These are phyloP conservation scores for Arachis stenosperma DNA, from an alignment of 306 rosid species.

Conservation along the genomic window DNA sequence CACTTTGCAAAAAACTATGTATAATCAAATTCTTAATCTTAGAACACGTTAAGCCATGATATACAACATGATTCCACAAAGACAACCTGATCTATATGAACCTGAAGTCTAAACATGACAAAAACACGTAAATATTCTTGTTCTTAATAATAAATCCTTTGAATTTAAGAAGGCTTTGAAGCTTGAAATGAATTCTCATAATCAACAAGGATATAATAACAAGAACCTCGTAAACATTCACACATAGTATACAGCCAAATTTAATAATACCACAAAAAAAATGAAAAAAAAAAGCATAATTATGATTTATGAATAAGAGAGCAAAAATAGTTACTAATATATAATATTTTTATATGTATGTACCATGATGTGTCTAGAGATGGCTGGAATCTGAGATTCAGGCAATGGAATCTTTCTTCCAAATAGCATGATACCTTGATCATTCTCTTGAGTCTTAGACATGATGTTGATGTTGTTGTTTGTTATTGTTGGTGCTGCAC, in stretches of 20 bases:
- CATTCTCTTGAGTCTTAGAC: slow-evolving; percentile 42
- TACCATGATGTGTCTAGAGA: slow-evolving; percentile 49
- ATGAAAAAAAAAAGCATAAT: background rate
- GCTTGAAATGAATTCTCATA: slow-evolving; percentile 14
- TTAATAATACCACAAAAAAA: background rate
- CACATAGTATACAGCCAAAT: slow-evolving; percentile 15
- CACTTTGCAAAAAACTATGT: background rate
- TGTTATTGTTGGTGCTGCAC: slow-evolving; percentile 24
- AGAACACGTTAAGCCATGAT: slow-evolving; percentile 9
- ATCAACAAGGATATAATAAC: slow-evolving; percentile 24
- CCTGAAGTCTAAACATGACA: slow-evolving; percentile 10
- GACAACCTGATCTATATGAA: slow-evolving; percentile 7
- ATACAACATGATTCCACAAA: slow-evolving; percentile 15
- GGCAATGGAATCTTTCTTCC: slow-evolving; percentile 67
- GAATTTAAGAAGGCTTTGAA: slow-evolving; percentile 1
- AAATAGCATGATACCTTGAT: slow-evolving; percentile 65
- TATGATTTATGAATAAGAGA: slow-evolving; percentile 7
- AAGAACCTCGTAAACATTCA: slow-evolving; percentile 17
- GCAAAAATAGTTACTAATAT: background rate
- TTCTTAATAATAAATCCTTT: background rate
- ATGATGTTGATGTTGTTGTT: slow-evolving; percentile 29
- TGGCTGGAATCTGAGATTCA: slow-evolving; percentile 55
- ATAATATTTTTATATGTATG: background rate
- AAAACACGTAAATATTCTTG: slow-evolving; percentile 10
- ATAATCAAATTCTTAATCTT: slow-evolving; percentile 5